Evolutionary conservation across 108 stramenopile genomes (phyloP), one percentile per base, ranked within the genome.

Genomic region (Skeletonema marinoi): DNA sequence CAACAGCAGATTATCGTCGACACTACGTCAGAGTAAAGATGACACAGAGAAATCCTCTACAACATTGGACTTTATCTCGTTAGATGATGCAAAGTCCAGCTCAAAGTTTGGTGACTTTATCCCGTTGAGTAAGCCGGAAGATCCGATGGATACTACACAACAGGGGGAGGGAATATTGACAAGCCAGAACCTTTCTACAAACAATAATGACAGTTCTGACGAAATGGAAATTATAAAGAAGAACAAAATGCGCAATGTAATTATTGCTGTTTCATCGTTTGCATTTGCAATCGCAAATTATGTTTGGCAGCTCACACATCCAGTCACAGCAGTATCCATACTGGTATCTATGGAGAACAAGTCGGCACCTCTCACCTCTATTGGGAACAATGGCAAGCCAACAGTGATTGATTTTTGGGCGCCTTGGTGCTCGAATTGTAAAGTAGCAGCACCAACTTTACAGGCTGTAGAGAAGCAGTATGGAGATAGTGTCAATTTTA

Each of bases 371-470:
- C 61, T 91, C 1, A 73, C 75, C 0, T 66, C 74, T 14, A 89
- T 94, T 80, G 91, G 89, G 14, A 83, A 67, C 44, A 94, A 92
- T 71, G 78, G 81, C 51, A 89, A 90, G 46, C 93, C 93, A 0
- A 89, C 93, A 0, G 80, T 94, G 21, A 86, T 94, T 54, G 91
- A 94, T 60, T 92, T 94, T 84, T 94, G 93, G 93, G 93, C 93
- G 5, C 93, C 91, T 0, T 90, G 87, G 88, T 94, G 93, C 72
- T 84, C 89, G 68, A 94, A 92, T 73, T 94, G 93, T 61, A 88
- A 88, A 60, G 62, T 78, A 17, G 74, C 80, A 33, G 93, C 91
- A 17, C 90, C 93, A 2, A 94, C 93, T 0, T 54, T 94, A 11
- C 60, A 71, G 25, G 62, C 82, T 3, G 65, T 94, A 0, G 89